Base-by-base conservation (phyloP, 176 grass and related monocot genomes). In the Triticum monococcum region DNA sequence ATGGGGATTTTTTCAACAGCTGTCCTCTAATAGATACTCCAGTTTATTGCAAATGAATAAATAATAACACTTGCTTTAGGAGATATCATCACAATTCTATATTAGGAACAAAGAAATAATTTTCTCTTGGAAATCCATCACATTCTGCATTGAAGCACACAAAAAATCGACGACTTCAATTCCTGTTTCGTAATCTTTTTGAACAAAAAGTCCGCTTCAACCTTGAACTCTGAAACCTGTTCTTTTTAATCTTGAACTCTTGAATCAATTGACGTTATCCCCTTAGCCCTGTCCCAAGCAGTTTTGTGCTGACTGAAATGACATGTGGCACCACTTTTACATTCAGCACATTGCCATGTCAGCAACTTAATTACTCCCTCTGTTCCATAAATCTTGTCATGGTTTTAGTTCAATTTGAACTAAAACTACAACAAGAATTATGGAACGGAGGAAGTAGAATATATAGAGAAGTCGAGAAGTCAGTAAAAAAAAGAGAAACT, bases 1-100 rank as follows among this genome's bases (percentile, higher is more conserved):
- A 75, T 40, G 38, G 9, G 25, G 22, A 70, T 14, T 46, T 81
- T 81, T 68, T 75, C 24, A 61, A 2, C 48, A 77, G 24, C 2
- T 81, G 12, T 75, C 64, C 59, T 81, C 14, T 36, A 32, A 17
- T 69, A 69, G 68, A 72, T 79, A 80, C 72, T 76, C 72, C 72
- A 76, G 8, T 76, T 73, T 14, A 26, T 46, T 14, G n/a, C 38
- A 26, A 45, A 25, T 73, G 12, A 83, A 52, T 16, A 77, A 66
- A 12, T 57, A 22, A 38, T 82, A 24, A 56, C 14, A 74, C 32
- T 73, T 83, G 41, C 56, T 90, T 59, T 54, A 18, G 43, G 24
- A 89, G 22, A 46, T 10, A 46, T 61, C 17, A 79, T 84, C n/a
- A 65, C 23, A 56, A 12, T 84, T 85, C 66, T 40, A 5, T 75